Evolutionary conservation across 2,329 filamentous ascomycete species (phyloP).

Genomic region (Didymella pinodella): DNA sequence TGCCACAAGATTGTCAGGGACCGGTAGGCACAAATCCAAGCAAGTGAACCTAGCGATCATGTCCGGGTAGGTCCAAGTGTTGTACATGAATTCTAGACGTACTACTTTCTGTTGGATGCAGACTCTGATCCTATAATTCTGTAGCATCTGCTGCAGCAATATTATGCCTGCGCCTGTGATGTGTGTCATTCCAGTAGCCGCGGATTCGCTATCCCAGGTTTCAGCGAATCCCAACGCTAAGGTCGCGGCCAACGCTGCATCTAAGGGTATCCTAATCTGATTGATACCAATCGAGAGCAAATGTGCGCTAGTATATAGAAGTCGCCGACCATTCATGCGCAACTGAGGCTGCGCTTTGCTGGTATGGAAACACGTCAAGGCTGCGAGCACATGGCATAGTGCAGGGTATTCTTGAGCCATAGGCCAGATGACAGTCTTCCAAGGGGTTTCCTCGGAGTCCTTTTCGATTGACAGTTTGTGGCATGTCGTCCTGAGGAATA

Average conservation of each 20-base stretch:
- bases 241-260: conserved; percentile 71
- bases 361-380: conserved; percentile 72
- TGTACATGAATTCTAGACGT: conserved; percentile 69
- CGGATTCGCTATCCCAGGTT: conserved; percentile 70
- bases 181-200: conserved; percentile 70
- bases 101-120: conserved; percentile 46
- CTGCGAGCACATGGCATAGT: conserved; percentile 70
- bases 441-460: conserved; percentile 70
- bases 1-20: conserved; percentile 53
- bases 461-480: conserved; percentile 74
- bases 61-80: conserved; percentile 76
- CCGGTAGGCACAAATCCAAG: conserved; percentile 61
- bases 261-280: conserved; percentile 66
- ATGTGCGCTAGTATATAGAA: conserved; percentile 68
- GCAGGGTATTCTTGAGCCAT: conserved; percentile 68
- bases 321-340: conserved; percentile 67
- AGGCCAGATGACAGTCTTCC: conserved; percentile 73
- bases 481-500: conserved; percentile 69
- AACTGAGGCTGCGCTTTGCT: conserved; percentile 64
- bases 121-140: conserved; percentile 50
- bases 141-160: conserved; percentile 66
- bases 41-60: conserved; percentile 73
- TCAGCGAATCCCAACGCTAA: conserved; percentile 72
- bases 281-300: conserved; percentile 60
- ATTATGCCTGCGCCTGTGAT: conserved; percentile 68